Percentiles rank a stretch among this genome's conserved stretches.
phyloP scores from a whole-genome alignment of 116 monocot genomes.

The Iris pallida region DNA sequence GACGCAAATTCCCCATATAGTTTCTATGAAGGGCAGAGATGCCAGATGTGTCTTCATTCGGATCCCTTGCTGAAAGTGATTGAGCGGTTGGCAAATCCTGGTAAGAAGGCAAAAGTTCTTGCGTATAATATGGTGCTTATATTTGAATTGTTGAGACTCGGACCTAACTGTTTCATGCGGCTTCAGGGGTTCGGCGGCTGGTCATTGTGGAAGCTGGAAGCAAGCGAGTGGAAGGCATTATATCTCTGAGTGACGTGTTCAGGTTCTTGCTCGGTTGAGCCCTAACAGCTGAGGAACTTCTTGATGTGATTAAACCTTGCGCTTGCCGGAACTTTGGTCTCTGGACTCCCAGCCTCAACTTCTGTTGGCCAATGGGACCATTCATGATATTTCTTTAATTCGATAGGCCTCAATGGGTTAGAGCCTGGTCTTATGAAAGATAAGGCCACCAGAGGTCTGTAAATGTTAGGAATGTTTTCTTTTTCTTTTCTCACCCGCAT shows the following conservation, averaged over 20 bases:
- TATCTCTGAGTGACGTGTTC: constrained; percentile 70
- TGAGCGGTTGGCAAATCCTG: too few relatives aligned
- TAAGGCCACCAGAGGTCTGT: constrained; percentile 36
- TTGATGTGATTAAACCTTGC: not conserved
- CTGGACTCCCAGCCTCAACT: constrained; percentile 9
- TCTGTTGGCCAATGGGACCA: too few relatives aligned
- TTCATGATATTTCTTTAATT: too few relatives aligned
- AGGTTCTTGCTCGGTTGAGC: constrained; percentile 50
- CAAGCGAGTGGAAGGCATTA: constrained; percentile 71
- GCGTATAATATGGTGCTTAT: too few relatives aligned
- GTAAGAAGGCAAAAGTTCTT: too few relatives aligned
- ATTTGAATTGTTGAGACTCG: not conserved
- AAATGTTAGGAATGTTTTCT: constrained; percentile 18
- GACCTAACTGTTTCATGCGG: not conserved
- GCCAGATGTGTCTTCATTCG: too few relatives aligned
- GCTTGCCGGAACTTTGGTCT: not conserved
- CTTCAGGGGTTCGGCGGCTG: constrained; percentile 55
- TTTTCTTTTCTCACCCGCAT: not conserved
- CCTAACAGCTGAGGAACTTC: not conserved
- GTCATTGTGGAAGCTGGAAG: constrained; percentile 71
- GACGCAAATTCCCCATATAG: too few relatives aligned
- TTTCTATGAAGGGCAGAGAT: too few relatives aligned
- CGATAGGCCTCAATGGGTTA: constrained; percentile 29
- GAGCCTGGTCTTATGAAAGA: constrained; percentile 26
- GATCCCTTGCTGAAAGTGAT: too few relatives aligned